Evolutionary conservation across 805 yeast species (phyloP).

Genomic region (Henningerozyma blattae): DNA sequence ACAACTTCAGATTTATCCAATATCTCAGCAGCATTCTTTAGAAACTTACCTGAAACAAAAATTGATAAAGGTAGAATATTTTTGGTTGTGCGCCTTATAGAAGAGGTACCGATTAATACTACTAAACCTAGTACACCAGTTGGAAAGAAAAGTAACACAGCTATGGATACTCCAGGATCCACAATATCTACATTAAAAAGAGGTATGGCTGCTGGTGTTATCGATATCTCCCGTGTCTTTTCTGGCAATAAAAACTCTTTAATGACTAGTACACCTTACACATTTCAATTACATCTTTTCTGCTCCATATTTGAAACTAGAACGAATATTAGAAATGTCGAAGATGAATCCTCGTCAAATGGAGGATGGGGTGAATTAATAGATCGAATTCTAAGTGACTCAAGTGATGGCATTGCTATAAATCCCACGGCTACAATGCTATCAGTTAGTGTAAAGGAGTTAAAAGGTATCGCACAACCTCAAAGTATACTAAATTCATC

Average conservation of each 20-base stretch:
- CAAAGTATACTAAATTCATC: slow-evolving; percentile 34
- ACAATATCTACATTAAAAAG: slow-evolving; percentile 34
- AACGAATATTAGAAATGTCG: background rate
- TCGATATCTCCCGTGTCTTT: slow-evolving; percentile 72
- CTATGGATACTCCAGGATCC: background rate
- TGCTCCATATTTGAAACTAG: slow-evolving; percentile 43
- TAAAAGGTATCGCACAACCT: slow-evolving; percentile 36
- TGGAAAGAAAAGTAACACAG: background rate
- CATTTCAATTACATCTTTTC: slow-evolving; percentile 57
- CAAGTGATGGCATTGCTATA: slow-evolving; percentile 64
- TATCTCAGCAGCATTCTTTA: slow-evolving; percentile 68
- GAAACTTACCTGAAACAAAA: slow-evolving; percentile 56
- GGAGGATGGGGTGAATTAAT: slow-evolving; percentile 82
- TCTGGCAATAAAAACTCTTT: slow-evolving; percentile 50
- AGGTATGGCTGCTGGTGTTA: slow-evolving; percentile 83
- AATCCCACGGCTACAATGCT: slow-evolving; percentile 71
- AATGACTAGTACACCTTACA: slow-evolving; percentile 52
- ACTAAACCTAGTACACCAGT: no score
- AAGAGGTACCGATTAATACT: slow-evolving; percentile 35
- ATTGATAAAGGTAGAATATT: slow-evolving; percentile 54
- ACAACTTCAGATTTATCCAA: slow-evolving; percentile 50
- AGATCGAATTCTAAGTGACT: slow-evolving; percentile 65
- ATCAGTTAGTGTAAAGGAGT: slow-evolving; percentile 61
- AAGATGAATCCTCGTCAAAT: background rate
- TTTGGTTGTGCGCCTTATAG: slow-evolving; percentile 65